Conservation (phyloP, 352 stramenopile species). For the Stephanocyclus meneghinianus region DNA sequence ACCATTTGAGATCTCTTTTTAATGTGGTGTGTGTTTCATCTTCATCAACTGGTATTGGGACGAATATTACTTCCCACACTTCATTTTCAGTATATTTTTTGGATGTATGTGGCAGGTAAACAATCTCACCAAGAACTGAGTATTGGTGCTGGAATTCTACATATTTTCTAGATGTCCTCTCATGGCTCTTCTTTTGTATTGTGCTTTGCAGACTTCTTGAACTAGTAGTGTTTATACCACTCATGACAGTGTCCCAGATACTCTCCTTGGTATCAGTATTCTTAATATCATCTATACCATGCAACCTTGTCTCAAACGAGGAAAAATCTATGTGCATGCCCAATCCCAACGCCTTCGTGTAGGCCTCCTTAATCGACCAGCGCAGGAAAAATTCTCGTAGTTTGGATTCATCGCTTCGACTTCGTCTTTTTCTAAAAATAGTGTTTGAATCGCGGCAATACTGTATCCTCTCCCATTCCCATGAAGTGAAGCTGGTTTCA, state of each 20-base stretch:
- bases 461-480: constrained; percentile 58
- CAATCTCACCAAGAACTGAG: constrained; percentile 29
- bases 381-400: constrained; percentile 72
- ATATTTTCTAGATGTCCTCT: background rate
- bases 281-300: constrained; percentile 15
- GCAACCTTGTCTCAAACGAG: constrained; percentile 60
- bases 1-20: background rate
- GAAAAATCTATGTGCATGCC: constrained; percentile 72
- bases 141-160: constrained; percentile 8
- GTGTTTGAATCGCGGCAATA: constrained; percentile 4
- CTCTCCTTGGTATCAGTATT: constrained; percentile 6
- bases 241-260: background rate
- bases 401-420: constrained; percentile 32
- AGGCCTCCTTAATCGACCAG: constrained; percentile 82
- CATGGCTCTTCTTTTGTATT: background rate
- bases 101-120: background rate
- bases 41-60: constrained; percentile 20
- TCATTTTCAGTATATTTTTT: constrained; percentile 11
- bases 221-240: background rate
- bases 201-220: background rate
- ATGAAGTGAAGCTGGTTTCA: constrained; percentile 51
- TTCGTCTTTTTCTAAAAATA: background rate
- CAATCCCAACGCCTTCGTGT: constrained; percentile 78
- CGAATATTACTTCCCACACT: constrained; percentile 47
- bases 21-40: background rate